Evolutionary conservation across 768 basidiomycete genomes (phyloP).

Genomic region (Coprinopsis strossmayeri): DNA sequence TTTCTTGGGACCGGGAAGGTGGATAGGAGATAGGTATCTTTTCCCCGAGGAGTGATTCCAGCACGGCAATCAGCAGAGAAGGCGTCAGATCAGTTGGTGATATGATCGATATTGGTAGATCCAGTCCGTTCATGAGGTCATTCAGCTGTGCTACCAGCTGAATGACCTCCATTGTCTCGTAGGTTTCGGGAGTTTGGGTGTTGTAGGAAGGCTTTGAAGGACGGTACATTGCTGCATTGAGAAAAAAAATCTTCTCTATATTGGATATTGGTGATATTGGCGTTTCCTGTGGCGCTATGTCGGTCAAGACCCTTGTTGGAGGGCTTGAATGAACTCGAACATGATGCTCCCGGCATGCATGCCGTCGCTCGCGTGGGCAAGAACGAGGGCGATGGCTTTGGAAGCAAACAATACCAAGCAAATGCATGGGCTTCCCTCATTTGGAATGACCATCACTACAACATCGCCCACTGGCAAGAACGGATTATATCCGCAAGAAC

Average conservation of each 20-base stretch:
- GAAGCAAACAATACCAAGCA: not conserved
- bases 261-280: not conserved
- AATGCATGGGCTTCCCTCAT: not conserved
- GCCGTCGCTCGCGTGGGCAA: not conserved
- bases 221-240: not conserved
- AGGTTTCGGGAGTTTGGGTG: not conserved
- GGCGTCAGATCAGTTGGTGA: conserved; percentile 64
- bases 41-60: conserved; percentile 52
- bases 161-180: conserved; percentile 4
- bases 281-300: not conserved
- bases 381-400: not conserved
- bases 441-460: no score
- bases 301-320: not conserved
- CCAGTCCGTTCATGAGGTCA: conserved; percentile 35
- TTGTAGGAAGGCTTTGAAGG: not conserved
- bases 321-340: not conserved
- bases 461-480: no score
- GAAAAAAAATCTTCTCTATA: no score
- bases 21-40: conserved; percentile 43
- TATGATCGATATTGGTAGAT: conserved; percentile 39
- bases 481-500: no score
- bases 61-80: conserved; percentile 60
- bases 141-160: conserved; percentile 29
- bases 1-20: conserved; percentile 12
- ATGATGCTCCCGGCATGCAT: not conserved